Percentiles rank a stretch among this genome's conserved stretches.
These are phyloP conservation scores for Rhizoclosmatium sp. DNA, from an alignment of 192 early-diverging fungal species.

Conservation along the genomic window DNA sequence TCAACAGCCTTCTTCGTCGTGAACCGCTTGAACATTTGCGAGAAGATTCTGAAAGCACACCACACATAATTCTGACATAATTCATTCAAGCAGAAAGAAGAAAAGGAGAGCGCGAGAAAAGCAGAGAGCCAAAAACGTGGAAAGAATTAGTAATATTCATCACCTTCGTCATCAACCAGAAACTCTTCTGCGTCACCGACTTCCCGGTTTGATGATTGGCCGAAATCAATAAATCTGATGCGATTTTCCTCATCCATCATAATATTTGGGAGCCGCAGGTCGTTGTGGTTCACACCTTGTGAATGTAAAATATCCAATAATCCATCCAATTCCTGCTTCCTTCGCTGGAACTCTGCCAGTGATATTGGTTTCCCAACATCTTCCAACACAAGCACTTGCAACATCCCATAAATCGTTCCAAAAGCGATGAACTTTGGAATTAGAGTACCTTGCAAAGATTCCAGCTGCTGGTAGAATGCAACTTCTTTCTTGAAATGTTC, in stretches of 20 bases:
- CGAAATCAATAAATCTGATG: constrained; percentile 2
- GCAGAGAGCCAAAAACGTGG: too few relatives aligned
- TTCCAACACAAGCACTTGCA: constrained; percentile 20
- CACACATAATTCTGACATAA: too few relatives aligned
- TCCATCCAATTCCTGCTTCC: neutral
- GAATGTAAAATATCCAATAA: neutral
- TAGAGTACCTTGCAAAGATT: constrained; percentile 3
- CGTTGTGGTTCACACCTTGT: neutral
- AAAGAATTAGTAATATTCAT: neutral
- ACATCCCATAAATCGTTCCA: neutral
- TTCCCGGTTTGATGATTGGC: neutral
- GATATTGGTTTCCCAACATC: constrained; percentile 16
- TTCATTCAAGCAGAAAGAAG: too few relatives aligned
- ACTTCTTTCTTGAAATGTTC: constrained; percentile 13
- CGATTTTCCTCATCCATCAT: neutral
- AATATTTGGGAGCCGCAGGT: constrained; percentile 6
- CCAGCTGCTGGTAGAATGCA: neutral
- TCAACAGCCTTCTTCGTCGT: constrained; percentile 46
- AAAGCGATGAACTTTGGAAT: constrained; percentile 21
- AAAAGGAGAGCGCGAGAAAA: too few relatives aligned
- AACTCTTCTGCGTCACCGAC: neutral
- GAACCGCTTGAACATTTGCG: constrained; percentile 13
- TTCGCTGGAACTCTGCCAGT: neutral
- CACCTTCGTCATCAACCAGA: neutral
- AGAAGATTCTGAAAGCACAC: too few relatives aligned